phyloP scores from a whole-genome alignment of 176 grass and related monocot genomes.

The Triticum urartu region DNA sequence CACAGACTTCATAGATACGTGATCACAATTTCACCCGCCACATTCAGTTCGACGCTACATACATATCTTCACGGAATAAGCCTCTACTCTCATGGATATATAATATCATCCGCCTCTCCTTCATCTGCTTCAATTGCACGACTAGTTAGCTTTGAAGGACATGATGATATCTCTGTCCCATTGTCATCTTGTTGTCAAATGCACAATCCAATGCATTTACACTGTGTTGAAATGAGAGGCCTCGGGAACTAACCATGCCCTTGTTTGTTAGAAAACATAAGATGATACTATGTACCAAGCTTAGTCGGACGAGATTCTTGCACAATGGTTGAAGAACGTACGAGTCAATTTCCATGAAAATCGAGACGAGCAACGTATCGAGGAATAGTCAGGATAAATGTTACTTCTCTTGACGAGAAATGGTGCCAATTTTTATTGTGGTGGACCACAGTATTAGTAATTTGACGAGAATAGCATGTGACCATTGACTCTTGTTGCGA shows the following conservation, averaged over 20 bases:
- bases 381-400: too few species aligned
- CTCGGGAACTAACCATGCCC: not conserved
- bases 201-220: too few species aligned
- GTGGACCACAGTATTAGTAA: too few species aligned
- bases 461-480: too few species aligned
- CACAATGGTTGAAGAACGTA: too few species aligned
- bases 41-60: not conserved
- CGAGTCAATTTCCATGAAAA: too few species aligned
- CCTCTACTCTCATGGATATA: not conserved
- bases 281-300: too few species aligned
- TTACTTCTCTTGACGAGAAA: too few species aligned
- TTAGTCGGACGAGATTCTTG: too few species aligned
- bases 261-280: not conserved
- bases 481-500: too few species aligned
- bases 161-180: not conserved
- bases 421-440: too few species aligned
- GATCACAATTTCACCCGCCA: not conserved
- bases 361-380: too few species aligned
- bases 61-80: not conserved
- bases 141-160: not conserved
- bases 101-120: not conserved
- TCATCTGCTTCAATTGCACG: not conserved
- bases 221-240: not conserved
- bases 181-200: not conserved
- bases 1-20: not conserved